These are phyloP conservation scores for Fagopyrum homotropicum DNA, from an alignment of 148 eudicot genomes.

Conservation along the genomic window DNA sequence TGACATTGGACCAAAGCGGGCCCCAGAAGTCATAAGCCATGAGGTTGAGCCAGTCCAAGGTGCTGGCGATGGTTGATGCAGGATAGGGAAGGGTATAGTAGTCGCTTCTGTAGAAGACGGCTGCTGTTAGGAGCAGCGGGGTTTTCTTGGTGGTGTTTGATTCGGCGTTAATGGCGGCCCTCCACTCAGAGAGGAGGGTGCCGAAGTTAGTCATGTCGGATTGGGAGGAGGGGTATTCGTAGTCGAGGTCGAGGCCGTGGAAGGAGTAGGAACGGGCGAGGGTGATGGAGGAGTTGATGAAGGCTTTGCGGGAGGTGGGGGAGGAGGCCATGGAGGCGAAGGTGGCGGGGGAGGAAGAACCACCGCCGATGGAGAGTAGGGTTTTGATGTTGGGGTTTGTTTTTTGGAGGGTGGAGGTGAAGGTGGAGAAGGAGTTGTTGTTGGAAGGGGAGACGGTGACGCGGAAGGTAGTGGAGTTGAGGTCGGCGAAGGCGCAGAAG, in stretches of 20 bases:
- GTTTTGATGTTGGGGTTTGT: conserved; percentile 38
- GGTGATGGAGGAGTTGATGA: conserved; percentile 47
- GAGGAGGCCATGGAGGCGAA: conserved; percentile 41
- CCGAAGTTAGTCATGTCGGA: conserved; percentile 39
- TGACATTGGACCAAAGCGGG: conserved; percentile 18
- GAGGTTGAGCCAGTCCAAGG: conserved; percentile 37
- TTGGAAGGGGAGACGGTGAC: conserved; percentile 16
- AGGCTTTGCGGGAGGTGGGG: conserved; percentile 27
- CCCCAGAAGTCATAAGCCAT: conserved; percentile 39
- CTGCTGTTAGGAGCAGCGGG: conserved; percentile 36
- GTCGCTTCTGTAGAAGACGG: conserved; percentile 19
- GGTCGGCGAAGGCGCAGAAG: conserved; percentile 55
- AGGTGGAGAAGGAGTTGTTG: conserved; percentile 17
- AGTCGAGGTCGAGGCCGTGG: conserved; percentile 55
- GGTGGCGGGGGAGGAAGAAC: background rate
- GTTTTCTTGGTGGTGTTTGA: conserved; percentile 17
- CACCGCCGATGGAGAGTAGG: conserved; percentile 54
- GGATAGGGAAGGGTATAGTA: conserved; percentile 27
- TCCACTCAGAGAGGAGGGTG: conserved; percentile 40
- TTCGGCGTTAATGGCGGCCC: conserved; percentile 30
- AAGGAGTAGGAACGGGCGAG: conserved; percentile 33
- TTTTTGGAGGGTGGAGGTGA: conserved; percentile 34
- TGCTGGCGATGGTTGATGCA: conserved; percentile 3
- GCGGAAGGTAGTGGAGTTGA: conserved; percentile 28
- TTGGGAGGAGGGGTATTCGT: conserved; percentile 31